Evolutionary conservation across 371 early-diverging fungal genomes (phyloP).

Genomic region (Aphelidium insulamus): DNA sequence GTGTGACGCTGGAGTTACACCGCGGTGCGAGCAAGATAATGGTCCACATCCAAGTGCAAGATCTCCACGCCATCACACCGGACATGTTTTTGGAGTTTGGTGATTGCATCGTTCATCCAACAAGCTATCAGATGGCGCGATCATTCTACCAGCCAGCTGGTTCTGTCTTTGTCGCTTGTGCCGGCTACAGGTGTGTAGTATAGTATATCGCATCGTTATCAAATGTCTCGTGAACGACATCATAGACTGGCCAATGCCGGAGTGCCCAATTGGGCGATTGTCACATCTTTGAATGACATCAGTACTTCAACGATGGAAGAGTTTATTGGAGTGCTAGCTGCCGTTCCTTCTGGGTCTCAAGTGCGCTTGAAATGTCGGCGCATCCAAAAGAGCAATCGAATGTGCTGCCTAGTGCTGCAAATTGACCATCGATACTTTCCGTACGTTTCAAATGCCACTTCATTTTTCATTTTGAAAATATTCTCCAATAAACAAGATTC

Average conservation of each 20-base stretch:
- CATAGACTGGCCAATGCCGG: slow-evolving; percentile 26
- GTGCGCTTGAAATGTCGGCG: slow-evolving; percentile 32
- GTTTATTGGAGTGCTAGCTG: slow-evolving; percentile 35
- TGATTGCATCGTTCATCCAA: slow-evolving; percentile 53
- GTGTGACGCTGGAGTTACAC: slow-evolving; percentile 30
- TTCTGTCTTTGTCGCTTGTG: slow-evolving; percentile 57
- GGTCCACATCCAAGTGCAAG: slow-evolving; percentile 29
- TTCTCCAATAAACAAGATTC: no score
- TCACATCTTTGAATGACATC: slow-evolving; percentile 33
- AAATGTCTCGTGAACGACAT: no score
- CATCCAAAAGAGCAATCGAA: no score
- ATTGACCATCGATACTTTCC: no score
- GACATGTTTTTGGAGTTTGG: slow-evolving; percentile 54
- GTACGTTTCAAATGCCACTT: no score
- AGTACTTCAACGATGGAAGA: slow-evolving; percentile 50
- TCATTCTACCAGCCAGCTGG: slow-evolving; percentile 39
- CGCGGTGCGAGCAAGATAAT: slow-evolving; percentile 35
- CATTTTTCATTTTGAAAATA: no score
- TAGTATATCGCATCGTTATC: no score
- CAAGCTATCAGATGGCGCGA: slow-evolving; percentile 67
- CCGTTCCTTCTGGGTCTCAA: slow-evolving; percentile 45
- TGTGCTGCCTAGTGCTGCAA: no score
- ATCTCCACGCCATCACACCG: slow-evolving; percentile 52
- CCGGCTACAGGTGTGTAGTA: slow-evolving; percentile 43
- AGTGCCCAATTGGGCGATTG: slow-evolving; percentile 35